Conservation (phyloP, 1,284 basidiomycete species). For the Irpex sp. region DNA sequence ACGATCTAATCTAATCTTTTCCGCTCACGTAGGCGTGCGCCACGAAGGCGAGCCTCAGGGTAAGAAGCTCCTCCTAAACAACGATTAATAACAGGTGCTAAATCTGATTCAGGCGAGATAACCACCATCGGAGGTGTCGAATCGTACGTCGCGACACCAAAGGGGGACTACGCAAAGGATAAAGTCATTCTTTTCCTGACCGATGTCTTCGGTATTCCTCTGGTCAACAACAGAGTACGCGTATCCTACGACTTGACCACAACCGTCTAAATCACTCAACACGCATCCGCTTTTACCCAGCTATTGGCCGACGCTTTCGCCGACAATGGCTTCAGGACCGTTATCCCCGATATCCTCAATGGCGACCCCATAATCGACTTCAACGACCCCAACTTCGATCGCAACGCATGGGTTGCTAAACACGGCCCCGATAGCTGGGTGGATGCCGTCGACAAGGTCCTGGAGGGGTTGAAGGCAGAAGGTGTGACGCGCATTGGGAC, state of each 20-base stretch:
- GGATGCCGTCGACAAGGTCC: conserved; percentile 53
- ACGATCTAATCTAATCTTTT: background rate
- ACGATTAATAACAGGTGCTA: background rate
- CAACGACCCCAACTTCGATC: conserved; percentile 92
- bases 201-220: conserved; percentile 65
- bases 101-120: conserved; percentile 31
- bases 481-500: conserved; percentile 59
- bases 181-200: conserved; percentile 56
- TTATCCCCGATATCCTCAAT: conserved; percentile 57
- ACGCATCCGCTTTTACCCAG: conserved; percentile 27
- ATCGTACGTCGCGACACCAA: conserved; percentile 49
- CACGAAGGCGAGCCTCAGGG: conserved; percentile 55
- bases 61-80: conserved; percentile 15
- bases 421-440: conserved; percentile 47
- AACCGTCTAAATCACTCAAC: background rate
- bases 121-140: conserved; percentile 45
- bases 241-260: background rate
- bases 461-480: conserved; percentile 49
- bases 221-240: conserved; percentile 49
- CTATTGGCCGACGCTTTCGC: conserved; percentile 73
- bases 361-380: conserved; percentile 51
- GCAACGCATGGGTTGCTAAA: conserved; percentile 47
- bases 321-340: conserved; percentile 65
- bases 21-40: conserved; percentile 38
- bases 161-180: conserved; percentile 45